Percentiles rank a stretch among this genome's conserved stretches.
These are phyloP conservation scores for Coemansia sp. DNA, from an alignment of 192 early-diverging fungal species.

Conservation along the genomic window DNA sequence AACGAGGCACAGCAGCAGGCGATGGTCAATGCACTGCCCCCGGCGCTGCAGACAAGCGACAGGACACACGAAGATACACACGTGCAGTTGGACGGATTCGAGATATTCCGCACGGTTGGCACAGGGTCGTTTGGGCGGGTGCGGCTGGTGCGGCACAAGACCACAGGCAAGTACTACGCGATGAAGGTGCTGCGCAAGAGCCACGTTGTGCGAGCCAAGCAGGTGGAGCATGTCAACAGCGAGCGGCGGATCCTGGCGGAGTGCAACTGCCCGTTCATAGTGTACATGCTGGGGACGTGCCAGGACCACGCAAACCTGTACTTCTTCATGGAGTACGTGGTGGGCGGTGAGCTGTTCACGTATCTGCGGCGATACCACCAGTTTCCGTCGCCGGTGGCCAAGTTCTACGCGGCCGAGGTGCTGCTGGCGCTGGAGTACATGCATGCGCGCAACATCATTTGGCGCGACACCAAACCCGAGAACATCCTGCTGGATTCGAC, in stretches of 20 bases:
- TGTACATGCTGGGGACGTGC: slow-evolving; percentile 91
- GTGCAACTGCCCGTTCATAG: slow-evolving; percentile 87
- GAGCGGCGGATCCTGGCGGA: slow-evolving; percentile 91
- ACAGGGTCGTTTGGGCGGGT: slow-evolving; percentile 98
- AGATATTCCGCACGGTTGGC: slow-evolving; percentile 85
- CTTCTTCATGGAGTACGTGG: slow-evolving; percentile 94
- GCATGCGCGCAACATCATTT: slow-evolving; percentile 83
- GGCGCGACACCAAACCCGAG: slow-evolving; percentile 91
- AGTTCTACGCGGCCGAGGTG: slow-evolving; percentile 89
- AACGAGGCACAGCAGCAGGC: slow-evolving; percentile 16
- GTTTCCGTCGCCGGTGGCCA: slow-evolving; percentile 84
- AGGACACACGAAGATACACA: slow-evolving; percentile 42
- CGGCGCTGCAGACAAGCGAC: slow-evolving; percentile 3
- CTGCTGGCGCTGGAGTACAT: slow-evolving; percentile 87
- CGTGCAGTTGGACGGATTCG: slow-evolving; percentile 75
- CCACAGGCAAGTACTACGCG: slow-evolving; percentile 85
- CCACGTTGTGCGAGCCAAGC: slow-evolving; percentile 92
- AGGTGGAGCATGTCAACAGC: slow-evolving; percentile 98
- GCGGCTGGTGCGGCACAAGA: slow-evolving; percentile 81
- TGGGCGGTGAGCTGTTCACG: slow-evolving; percentile 90
- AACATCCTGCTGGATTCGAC: slow-evolving; percentile 72
- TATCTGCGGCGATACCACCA: slow-evolving; percentile 74
- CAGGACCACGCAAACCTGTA: slow-evolving; percentile 92
- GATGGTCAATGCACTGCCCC: slow-evolving; percentile 1
- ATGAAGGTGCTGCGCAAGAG: slow-evolving; percentile 96